Percentiles rank a stretch among this genome's conserved stretches.
Evolutionary conservation across 768 basidiomycete genomes (phyloP).

Genomic region (Lentinula boryana): DNA sequence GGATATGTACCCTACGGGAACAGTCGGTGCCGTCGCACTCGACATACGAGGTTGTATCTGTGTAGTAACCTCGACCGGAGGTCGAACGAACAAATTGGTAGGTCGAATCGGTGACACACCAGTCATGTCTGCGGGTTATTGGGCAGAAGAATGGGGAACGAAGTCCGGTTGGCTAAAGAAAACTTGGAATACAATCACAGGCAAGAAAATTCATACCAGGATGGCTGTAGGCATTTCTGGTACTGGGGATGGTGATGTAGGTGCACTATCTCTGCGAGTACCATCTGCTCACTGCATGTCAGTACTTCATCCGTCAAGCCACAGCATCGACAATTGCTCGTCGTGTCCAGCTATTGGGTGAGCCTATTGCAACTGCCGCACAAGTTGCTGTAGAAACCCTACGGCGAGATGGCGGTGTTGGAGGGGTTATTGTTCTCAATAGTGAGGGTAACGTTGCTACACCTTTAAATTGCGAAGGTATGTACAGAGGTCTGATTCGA

Average conservation of each 20-base stretch:
- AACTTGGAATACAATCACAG: constrained; percentile 34
- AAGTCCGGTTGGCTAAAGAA: constrained; percentile 21
- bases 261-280: constrained; percentile 15
- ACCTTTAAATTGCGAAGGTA: constrained; percentile 71
- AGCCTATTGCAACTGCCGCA: constrained; percentile 53
- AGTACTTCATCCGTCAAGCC: constrained; percentile 76
- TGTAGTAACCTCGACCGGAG: constrained; percentile 73
- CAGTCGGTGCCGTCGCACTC: constrained; percentile 81
- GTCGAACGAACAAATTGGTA: constrained; percentile 76
- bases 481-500: constrained; percentile 76
- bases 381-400: constrained; percentile 53
- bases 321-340: constrained; percentile 62
- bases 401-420: constrained; percentile 50
- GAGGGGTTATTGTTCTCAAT: constrained; percentile 75
- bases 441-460: constrained; percentile 65
- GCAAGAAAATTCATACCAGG: constrained; percentile 19
- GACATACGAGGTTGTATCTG: constrained; percentile 72
- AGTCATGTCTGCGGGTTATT: constrained; percentile 70
- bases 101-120: constrained; percentile 85
- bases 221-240: constrained; percentile 71
- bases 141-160: constrained; percentile 73
- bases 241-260: constrained; percentile 80
- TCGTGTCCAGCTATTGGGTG: constrained; percentile 54
- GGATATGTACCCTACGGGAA: constrained; percentile 66
- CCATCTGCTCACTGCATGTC: constrained; percentile 1